phyloP scores from a whole-genome alignment of 139 green algal genomes.

The Limnomonas spitsbergensis region DNA sequence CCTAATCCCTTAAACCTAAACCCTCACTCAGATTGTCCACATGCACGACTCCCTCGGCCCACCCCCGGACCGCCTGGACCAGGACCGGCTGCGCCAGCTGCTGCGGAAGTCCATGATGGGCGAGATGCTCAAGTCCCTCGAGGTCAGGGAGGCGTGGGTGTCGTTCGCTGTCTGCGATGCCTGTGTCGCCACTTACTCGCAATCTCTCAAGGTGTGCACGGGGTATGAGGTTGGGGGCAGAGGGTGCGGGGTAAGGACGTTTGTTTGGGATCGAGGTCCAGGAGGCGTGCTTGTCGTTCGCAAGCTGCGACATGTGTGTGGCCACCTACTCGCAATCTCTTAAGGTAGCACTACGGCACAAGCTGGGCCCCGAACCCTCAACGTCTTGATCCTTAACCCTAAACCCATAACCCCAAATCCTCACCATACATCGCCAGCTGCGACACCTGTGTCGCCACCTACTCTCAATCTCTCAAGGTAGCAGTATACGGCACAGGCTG shows the following conservation, averaged over 20 bases:
- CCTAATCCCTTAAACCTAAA: too few relatives aligned
- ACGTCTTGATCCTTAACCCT: too few relatives aligned
- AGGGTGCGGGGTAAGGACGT: too few relatives aligned
- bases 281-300: too few relatives aligned
- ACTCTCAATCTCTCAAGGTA: slow-evolving; percentile 9
- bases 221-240: neutral
- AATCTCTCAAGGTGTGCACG: slow-evolving; percentile 9
- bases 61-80: neutral
- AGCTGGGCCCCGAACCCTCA: too few relatives aligned
- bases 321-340: too few relatives aligned
- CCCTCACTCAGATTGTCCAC: slow-evolving; percentile 19
- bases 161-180: slow-evolving; percentile 16
- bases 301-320: slow-evolving; percentile 3
- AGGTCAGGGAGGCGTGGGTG: slow-evolving; percentile 14
- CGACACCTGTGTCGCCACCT: slow-evolving; percentile 13
- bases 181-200: slow-evolving; percentile 13
- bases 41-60: slow-evolving; percentile 19
- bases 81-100: neutral
- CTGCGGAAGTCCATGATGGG: neutral
- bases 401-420: too few relatives aligned
- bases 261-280: too few relatives aligned
- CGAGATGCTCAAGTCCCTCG: neutral
- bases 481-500: too few relatives aligned
- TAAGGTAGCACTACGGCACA: too few relatives aligned
- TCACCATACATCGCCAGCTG: slow-evolving; percentile 13